phyloP scores from a whole-genome alignment of 176 grass and related monocot species.

The Ananas comosus region DNA sequence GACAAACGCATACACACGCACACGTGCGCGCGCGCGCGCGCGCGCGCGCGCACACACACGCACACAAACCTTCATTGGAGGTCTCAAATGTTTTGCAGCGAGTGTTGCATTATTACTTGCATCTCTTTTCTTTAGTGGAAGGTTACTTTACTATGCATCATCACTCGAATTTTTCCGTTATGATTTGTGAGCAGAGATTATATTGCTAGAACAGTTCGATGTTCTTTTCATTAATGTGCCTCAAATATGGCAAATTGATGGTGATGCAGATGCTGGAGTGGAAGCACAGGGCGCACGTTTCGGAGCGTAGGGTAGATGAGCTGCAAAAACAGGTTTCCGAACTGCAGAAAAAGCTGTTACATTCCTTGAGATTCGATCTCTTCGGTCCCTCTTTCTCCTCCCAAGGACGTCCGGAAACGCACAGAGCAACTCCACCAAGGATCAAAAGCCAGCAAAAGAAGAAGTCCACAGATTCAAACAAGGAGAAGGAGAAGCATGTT shows the following conservation, averaged over 20 bases:
- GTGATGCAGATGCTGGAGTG: slow-evolving; percentile 58
- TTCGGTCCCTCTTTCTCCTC: slow-evolving; percentile 13
- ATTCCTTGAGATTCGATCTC: slow-evolving; percentile 36
- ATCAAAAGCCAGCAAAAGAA: slow-evolving; percentile 20
- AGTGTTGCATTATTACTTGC: not conserved
- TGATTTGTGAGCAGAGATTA: no score
- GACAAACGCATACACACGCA: no score
- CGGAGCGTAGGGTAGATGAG: slow-evolving; percentile 42
- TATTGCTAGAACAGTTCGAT: no score
- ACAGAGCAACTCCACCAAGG: slow-evolving; percentile 29
- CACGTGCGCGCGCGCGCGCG: no score
- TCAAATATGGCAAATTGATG: not conserved
- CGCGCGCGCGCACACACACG: no score
- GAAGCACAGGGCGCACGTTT: slow-evolving; percentile 46
- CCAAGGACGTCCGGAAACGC: slow-evolving; percentile 35
- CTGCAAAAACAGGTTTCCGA: slow-evolving; percentile 44
- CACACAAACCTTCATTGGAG: not conserved
- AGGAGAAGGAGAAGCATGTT: slow-evolving; percentile 70
- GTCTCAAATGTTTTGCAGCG: not conserved
- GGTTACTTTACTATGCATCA: not conserved
- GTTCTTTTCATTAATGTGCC: no score
- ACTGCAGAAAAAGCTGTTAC: slow-evolving; percentile 49
- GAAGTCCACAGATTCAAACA: slow-evolving; percentile 21
- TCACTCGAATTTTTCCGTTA: not conserved
- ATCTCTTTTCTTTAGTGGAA: not conserved